phyloP scores from a whole-genome alignment of 1,284 basidiomycete genomes.

The Tilletia caries region DNA sequence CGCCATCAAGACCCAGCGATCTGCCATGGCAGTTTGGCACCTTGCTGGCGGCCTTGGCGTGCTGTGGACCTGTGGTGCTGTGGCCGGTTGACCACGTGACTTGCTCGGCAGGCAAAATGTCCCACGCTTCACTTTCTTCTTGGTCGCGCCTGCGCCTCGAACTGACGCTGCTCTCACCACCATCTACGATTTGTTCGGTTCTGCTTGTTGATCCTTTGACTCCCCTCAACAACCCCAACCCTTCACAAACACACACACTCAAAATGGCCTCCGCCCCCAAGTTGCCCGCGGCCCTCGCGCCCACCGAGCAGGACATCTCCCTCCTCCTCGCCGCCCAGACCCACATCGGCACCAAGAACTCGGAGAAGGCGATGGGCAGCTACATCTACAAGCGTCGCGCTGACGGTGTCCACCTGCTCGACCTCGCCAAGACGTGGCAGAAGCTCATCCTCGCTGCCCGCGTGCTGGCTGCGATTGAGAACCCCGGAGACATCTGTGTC shows the following conservation, averaged over 20 bases:
- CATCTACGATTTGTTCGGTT: constrained; percentile 8
- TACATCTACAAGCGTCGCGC: constrained; percentile 96
- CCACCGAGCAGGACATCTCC: constrained; percentile 95
- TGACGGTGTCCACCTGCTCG: constrained; percentile 93
- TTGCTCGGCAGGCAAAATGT: no score
- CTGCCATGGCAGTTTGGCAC: no score
- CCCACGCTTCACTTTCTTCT: neutral
- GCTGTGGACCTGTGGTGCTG: no score
- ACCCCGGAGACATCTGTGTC: constrained; percentile 95
- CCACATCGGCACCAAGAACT: constrained; percentile 86
- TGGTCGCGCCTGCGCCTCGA: neutral
- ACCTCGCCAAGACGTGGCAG: constrained; percentile 99
- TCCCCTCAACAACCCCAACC: neutral
- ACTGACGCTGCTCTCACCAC: no score
- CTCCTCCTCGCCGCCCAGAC: constrained; percentile 90
- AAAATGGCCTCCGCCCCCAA: constrained; percentile 57
- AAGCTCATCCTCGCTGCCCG: constrained; percentile 65
- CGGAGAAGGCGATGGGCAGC: constrained; percentile 95
- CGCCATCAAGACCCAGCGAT: no score
- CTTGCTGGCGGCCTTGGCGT: no score
- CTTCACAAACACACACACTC: neutral
- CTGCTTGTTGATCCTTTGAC: constrained; percentile 46
- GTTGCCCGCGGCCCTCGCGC: constrained; percentile 85
- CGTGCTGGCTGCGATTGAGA: constrained; percentile 67
- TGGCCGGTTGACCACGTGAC: no score